Evolutionary conservation across 1,284 basidiomycete genomes (phyloP), one percentile per base, ranked within the genome.

Genomic region (Tremellales sp.): DNA sequence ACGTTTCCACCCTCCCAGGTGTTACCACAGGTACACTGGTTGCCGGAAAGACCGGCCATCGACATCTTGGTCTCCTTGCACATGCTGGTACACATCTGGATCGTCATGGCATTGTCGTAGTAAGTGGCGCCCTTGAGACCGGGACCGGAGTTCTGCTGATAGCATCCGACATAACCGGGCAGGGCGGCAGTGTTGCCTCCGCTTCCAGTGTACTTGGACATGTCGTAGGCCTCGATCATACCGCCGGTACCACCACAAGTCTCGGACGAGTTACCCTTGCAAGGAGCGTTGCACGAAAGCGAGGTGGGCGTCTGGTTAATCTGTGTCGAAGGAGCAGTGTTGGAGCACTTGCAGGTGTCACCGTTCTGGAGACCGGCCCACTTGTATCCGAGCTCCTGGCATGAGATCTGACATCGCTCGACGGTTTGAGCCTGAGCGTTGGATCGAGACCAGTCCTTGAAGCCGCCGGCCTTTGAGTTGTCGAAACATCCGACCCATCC

Each of bases 21-120:
- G 48, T 58, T 58, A 6, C 60, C 62, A 47, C 62, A 62, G 48
- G 49, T 56, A 40, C 58, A 64, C 27, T 56, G 49, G 37, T 60
- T 57, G 15, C 60, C 56, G 17, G 25, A 37, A 25, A 52, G 43
- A 39, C 58, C 58, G 22, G 61, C 39, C 5, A 40, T 15, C 5
- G 42, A 37, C 35, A 48, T 57, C 15, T 49, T 51, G 22, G 47
- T 25, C 13, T 49, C 44, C 15, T 46, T 33, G 43, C 58, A 60
- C 19, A 33, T 45, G 31, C 40, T 45, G 15, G 40, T 29, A 35
- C 58, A 60, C 27, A 43, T 15, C 15, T 43, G 26, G 13, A 45
- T 46, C 3, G 55, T 51, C 52, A 60, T 27, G 24, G 12, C 48
- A 37, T 26, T 31, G 23, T 44, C 5, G 21, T 24, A 41, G 25